Base-by-base conservation (phyloP, 2,329 filamentous ascomycete species). In the Whalleya microplaca region DNA sequence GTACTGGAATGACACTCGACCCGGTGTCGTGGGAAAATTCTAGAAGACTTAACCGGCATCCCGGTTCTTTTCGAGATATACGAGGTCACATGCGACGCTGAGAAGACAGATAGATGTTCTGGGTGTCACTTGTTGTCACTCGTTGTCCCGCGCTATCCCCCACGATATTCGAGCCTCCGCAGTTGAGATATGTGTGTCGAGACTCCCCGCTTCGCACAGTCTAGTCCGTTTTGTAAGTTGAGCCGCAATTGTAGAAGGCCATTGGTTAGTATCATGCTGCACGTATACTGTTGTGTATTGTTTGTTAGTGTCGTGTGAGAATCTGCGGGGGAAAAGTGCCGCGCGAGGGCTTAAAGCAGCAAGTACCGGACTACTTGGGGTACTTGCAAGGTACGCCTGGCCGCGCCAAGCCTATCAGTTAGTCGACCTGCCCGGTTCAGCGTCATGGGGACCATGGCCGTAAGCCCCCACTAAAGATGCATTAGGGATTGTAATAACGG, bases 61-160 rank as follows among this genome's bases (percentile, higher is more conserved):
- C 60, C 60, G 60, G 57, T 55, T 56, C 55, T 53, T 60, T 56
- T 58, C 58, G 54, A 60, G 19, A 51, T 55, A 40, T 46, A 40
- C 48, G 52, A 49, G 27, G 41, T 49, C 44, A 18, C 41, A 47
- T 51, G 43, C 43, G 46, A 19, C 32, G 48, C 20, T n/a, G 43
- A 40, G 45, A 37, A 14, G 37, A 48, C 14, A 40, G 45, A 52
- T 42, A 51, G 21, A 45, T 53, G 23, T 10, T 14, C n/a, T n/a
- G n/a, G n/a, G n/a, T n/a, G n/a, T n/a, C n/a, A n/a, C n/a, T 19
- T n/a, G 45, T 16, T 21, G 41, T 20, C 16, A 16, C 41, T 37
- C n/a, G 29, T 21, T 44, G 16, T 10, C 21, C 37, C 20, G 21
- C 21, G 46, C 32, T 43, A 37, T 19, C 45, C 60, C 58, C 58